phyloP scores from a whole-genome alignment of 805 yeast species.

The Ogataea philodendri region DNA sequence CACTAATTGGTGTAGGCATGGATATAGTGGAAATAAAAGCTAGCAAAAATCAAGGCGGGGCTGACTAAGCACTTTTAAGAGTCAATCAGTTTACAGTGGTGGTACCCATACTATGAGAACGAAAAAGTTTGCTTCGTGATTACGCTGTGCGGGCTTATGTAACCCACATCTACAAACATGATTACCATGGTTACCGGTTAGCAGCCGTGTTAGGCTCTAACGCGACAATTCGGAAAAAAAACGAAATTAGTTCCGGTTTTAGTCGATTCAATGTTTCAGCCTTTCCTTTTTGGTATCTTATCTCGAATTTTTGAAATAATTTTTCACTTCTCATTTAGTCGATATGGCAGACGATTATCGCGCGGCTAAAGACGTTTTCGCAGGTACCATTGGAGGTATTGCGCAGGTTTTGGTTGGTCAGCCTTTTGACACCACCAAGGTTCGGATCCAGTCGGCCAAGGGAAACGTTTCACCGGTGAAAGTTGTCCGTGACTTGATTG shows the following conservation, averaged over 20 bases:
- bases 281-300: constrained; percentile 5
- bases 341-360: constrained; percentile 26
- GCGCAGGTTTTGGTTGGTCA: constrained; percentile 96
- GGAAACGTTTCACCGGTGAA: constrained; percentile 72
- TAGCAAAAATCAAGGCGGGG: constrained; percentile 1
- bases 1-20: constrained; percentile 12
- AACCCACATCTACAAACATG: too few species aligned
- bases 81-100: too few species aligned
- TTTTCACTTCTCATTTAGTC: constrained; percentile 5
- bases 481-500: constrained; percentile 67
- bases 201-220: too few species aligned
- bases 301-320: constrained; percentile 4
- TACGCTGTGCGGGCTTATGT: too few species aligned
- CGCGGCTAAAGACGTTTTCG: constrained; percentile 74
- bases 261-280: constrained; percentile 1
- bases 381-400: constrained; percentile 94
- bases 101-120: too few species aligned
- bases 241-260: not conserved
- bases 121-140: too few species aligned
- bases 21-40: constrained; percentile 10
- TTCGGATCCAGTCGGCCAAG: constrained; percentile 83
- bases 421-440: constrained; percentile 95
- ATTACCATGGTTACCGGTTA: too few species aligned
- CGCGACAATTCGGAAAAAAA: too few species aligned
- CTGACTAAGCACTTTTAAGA: constrained; percentile 7